phyloP scores from a whole-genome alignment of 306 rosid species.

The Lablab purpureus region DNA sequence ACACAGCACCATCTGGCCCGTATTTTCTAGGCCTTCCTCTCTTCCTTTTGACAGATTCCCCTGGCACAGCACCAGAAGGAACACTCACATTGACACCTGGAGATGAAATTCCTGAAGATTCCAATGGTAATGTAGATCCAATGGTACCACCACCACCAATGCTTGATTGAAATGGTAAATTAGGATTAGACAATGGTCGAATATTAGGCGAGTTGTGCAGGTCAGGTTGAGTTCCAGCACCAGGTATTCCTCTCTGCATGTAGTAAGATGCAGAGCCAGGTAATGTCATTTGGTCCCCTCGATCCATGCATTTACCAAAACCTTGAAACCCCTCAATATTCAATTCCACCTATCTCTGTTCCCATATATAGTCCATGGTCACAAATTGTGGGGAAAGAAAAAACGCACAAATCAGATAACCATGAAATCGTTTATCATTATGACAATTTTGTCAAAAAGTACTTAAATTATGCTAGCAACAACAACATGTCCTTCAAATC shows the following conservation, averaged over 20 bases:
- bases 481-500: constrained; percentile 27
- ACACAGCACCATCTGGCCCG: constrained; percentile 87
- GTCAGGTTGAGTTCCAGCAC: constrained; percentile 73
- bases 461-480: constrained; percentile 19
- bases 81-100: constrained; percentile 74
- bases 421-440: constrained; percentile 32
- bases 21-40: constrained; percentile 97
- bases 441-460: constrained; percentile 8
- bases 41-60: constrained; percentile 80
- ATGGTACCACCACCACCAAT: constrained; percentile 67
- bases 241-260: constrained; percentile 75
- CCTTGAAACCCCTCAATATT: constrained; percentile 38
- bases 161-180: constrained; percentile 67
- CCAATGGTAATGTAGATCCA: constrained; percentile 75
- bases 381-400: constrained; percentile 26
- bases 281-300: constrained; percentile 85
- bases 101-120: constrained; percentile 71
- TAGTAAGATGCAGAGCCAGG: constrained; percentile 84
- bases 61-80: constrained; percentile 58
- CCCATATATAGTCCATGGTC: constrained; percentile 42
- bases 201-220: constrained; percentile 58
- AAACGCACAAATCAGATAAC: constrained; percentile 42
- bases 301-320: constrained; percentile 94
- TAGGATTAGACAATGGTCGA: constrained; percentile 69
- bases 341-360: constrained; percentile 49